Base-by-base conservation (phyloP, 768 basidiomycete species). In the Suillus americanus region DNA sequence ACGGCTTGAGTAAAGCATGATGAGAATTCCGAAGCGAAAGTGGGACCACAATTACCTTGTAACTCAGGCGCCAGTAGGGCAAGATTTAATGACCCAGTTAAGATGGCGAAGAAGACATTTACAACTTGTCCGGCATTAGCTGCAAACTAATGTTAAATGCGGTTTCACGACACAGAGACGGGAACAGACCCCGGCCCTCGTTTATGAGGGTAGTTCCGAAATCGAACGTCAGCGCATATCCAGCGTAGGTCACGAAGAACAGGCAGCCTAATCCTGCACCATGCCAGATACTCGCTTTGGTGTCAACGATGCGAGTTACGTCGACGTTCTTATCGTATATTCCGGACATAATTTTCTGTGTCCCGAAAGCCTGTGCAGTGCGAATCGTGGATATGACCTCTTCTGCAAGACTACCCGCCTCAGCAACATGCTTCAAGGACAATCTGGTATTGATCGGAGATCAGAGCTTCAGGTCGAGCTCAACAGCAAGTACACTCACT, bases 311-410 rank as follows among this genome's bases (percentile, higher is more conserved):
- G 25, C 75, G 72, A 16, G 81, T 77, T 60, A 74, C 69, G 35
- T 73, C 69, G 61, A 86, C 79, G 45, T 76, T 72, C 5, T 66
- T 68, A 67, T 85, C 79, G 71, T 86, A 88, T 35, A 82, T 67
- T 5, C 67, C 68, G 6, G 78, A 69, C 20, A 88, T 75, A 41
- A 76, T 74, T 14, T 67, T 65, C 71, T 83, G 81, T 1, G 80
- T 83, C 25, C 83, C 85, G 69, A 88, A 88, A 2, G 86, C 86
- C 48, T 87, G 82, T 3, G 83, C 80, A 1, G 83, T 85, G 20
- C 86, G 80, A 65, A 88, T 80, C 35, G 81, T 81, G 2, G 82
- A 81, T 68, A 88, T 81, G 67, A 84, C 85, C 71, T 87, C 86
- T 68, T 88, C 86, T 1, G 86, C 86, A 28, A 86, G 85, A 16